Base-by-base conservation (phyloP, 495 filamentous ascomycete genomes). In the Massariosphaeria phaeospora region DNA sequence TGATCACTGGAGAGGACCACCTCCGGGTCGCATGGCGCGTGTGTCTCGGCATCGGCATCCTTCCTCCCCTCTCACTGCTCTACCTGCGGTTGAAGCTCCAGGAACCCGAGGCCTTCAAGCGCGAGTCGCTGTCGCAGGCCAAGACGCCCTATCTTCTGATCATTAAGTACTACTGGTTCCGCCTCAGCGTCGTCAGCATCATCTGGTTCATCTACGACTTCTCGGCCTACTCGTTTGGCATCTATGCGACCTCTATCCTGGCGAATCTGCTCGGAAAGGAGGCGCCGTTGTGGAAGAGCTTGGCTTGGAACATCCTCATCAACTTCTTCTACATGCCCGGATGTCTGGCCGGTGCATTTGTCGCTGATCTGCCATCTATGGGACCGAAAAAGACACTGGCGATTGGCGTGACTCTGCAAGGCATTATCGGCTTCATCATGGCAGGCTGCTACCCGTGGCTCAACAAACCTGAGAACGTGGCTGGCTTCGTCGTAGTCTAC, bases 201-300 rank as follows among this genome's bases (percentile, higher is more conserved):
- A 89, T 96, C 67, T 96, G 91, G 91, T 95, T 94, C 70, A 78
- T 94, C 61, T 96, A 95, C 66, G 86, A 96, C 72, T 91, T 91
- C 62, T 84, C 81, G 0, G 70, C 82, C 18, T 95, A 93, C 67
- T 81, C 83, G 11, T 93, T 93, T 71, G 73, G 79, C 48, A 86
- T 91, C 58, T 93, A 89, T 69, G 85, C 84, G 0, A 81, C 81
- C 8, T 72, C 78, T 6, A 89, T 88, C 71, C 64, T 95, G 15
- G 53, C 66, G 15, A 83, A 85, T 59, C 84, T 95, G 48, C 74
- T 84, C 13, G 77, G 75, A 3, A 53, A 66, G 10, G 54, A 65
- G 2, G 73, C 79, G 2, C 76, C 84, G 5, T 69, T 94, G 23
- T 88, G 85, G 67, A 81, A 84, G 62, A 75, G 79, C 33, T 90